These are phyloP conservation scores for Beauveria sp. DNA, from an alignment of 2,329 filamentous ascomycete species.

Conservation along the genomic window DNA sequence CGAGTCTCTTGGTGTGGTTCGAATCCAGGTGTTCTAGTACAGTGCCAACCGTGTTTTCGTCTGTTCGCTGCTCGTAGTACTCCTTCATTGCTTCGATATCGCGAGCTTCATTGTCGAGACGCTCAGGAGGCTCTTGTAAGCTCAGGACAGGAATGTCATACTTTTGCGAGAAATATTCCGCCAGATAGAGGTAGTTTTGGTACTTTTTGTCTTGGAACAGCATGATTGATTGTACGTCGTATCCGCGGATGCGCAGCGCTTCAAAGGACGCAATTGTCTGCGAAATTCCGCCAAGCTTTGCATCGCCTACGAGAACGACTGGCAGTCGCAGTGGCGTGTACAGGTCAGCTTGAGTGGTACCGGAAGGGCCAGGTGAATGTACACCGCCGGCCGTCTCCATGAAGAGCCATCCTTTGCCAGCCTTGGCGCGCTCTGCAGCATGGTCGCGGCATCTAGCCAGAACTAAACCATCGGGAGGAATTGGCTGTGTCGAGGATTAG, in stretches of 20 bases:
- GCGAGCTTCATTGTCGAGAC: conserved; percentile 27
- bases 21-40: conserved; percentile 44
- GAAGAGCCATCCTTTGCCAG: conserved; percentile 51
- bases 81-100: conserved; percentile 50
- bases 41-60: conserved; percentile 28
- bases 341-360: conserved; percentile 68
- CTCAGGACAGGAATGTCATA: conserved; percentile 49
- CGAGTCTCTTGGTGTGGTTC: conserved; percentile 49
- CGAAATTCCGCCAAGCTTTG: conserved; percentile 70
- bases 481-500: conserved; percentile 28
- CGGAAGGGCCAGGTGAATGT: conserved; percentile 69
- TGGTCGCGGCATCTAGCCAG: conserved; percentile 39
- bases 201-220: conserved; percentile 61
- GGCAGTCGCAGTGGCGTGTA: conserved; percentile 69
- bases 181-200: conserved; percentile 60
- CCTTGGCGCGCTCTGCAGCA: conserved; percentile 33
- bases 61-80: conserved; percentile 52
- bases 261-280: conserved; percentile 75
- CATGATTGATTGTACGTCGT: conserved; percentile 63
- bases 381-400: conserved; percentile 79
- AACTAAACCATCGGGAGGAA: conserved; percentile 43
- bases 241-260: conserved; percentile 68
- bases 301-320: conserved; percentile 66
- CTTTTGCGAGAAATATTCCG: conserved; percentile 56
- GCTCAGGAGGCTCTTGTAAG: conserved; percentile 51